phyloP scores from a whole-genome alignment of 2,329 filamentous ascomycete genomes.

The Cordyceps pruinosa region DNA sequence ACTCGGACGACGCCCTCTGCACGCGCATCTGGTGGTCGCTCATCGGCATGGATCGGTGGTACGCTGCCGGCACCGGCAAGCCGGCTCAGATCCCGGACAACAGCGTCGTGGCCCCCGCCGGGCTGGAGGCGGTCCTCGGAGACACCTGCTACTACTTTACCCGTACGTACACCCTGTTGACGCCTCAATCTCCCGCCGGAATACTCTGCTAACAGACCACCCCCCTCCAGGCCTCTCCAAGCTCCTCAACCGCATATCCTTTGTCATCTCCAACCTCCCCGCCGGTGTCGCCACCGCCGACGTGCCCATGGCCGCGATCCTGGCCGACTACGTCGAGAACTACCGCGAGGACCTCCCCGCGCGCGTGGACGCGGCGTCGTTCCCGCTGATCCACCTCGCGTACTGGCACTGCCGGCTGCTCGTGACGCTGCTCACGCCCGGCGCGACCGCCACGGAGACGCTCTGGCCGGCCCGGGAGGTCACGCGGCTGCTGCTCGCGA shows the following conservation, averaged over 20 bases:
- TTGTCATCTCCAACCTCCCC: slow-evolving; percentile 31
- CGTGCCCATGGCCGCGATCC: slow-evolving; percentile 26
- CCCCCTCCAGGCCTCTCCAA: slow-evolving; percentile 44
- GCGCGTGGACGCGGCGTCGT: slow-evolving; percentile 43
- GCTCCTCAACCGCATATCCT: slow-evolving; percentile 39
- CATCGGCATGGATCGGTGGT: slow-evolving; percentile 66
- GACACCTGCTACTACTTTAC: slow-evolving; percentile 57
- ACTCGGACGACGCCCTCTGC: slow-evolving; percentile 56
- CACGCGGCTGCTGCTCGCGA: slow-evolving; percentile 49
- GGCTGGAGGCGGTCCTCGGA: slow-evolving; percentile 54
- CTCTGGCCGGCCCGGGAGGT: slow-evolving; percentile 55
- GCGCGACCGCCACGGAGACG: slow-evolving; percentile 48
- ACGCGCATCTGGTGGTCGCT: slow-evolving; percentile 66
- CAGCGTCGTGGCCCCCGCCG: slow-evolving; percentile 51
- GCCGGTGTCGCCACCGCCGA: slow-evolving; percentile 29
- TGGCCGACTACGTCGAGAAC: slow-evolving; percentile 44
- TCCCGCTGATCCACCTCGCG: slow-evolving; percentile 55
- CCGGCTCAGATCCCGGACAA: slow-evolving; percentile 57
- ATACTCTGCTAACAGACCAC: neutral
- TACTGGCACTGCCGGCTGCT: slow-evolving; percentile 66
- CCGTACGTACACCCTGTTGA: slow-evolving; percentile 41
- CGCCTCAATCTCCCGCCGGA: neutral
- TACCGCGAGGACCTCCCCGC: slow-evolving; percentile 58
- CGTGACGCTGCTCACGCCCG: slow-evolving; percentile 52
- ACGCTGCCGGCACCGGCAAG: slow-evolving; percentile 59